Conservation (phyloP, 1,284 basidiomycete genomes). For the Lignosus rhinocerotis region DNA sequence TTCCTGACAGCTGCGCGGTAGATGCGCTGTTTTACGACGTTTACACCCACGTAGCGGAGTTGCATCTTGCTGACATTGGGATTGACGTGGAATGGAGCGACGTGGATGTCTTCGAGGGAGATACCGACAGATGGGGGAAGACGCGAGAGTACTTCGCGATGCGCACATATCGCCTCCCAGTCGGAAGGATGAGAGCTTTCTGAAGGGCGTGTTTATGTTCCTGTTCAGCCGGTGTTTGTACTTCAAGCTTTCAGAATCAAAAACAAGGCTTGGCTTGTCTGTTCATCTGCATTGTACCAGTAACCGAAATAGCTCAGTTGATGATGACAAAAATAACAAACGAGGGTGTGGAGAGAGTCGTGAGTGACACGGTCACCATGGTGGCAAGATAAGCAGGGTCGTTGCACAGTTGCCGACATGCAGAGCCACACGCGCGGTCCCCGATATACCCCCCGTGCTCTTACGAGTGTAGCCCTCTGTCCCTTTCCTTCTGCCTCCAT, state of each 20-base stretch:
- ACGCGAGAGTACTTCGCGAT: conserved; percentile 74
- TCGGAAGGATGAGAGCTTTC: conserved; percentile 44
- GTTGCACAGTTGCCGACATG: neutral
- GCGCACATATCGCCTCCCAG: conserved; percentile 65
- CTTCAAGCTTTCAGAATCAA: too few relatives aligned
- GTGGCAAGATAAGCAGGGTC: conserved; percentile 9
- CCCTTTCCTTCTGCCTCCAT: conserved; percentile 9
- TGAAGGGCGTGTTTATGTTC: conserved; percentile 5
- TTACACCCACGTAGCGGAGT: conserved; percentile 82
- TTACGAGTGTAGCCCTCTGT: neutral
- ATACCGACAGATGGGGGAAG: conserved; percentile 62
- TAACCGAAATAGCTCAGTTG: too few relatives aligned
- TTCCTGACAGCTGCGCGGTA: conserved; percentile 34
- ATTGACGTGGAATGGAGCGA: conserved; percentile 74
- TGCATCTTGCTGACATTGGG: conserved; percentile 85
- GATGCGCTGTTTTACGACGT: conserved; percentile 91
- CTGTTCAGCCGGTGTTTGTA: neutral
- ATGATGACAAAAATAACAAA: conserved; percentile 10
- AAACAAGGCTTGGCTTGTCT: too few relatives aligned
- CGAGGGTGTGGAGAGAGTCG: conserved; percentile 5
- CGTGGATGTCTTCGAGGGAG: conserved; percentile 56
- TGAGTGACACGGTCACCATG: conserved; percentile 16
- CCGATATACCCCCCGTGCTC: conserved; percentile 12
- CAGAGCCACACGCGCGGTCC: conserved; percentile 13
- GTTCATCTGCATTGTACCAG: too few relatives aligned